Base-by-base conservation (phyloP, 2,329 filamentous ascomycete genomes). In the Fusarium abutilonis region DNA sequence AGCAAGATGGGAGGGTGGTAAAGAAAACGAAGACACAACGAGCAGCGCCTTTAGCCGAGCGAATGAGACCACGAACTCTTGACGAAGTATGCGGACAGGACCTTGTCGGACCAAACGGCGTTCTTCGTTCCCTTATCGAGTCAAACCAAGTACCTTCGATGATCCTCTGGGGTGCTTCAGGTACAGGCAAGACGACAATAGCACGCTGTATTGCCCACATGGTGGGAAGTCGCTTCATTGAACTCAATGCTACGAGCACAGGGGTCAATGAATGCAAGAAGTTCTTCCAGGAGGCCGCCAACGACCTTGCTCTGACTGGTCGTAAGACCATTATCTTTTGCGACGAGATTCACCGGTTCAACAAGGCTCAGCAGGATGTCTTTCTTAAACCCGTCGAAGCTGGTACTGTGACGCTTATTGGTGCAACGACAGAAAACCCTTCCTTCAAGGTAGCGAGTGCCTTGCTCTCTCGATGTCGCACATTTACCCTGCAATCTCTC, bases 251-350 rank as follows among this genome's bases (percentile, higher is more conserved):
- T 61, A 97, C 94, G 3, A 93, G 87, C 67, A 89, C 89, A 7
- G 94, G 93, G 2, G 91, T 98, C 15, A 88, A 85, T 21, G 94
- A 98, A 74, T 93, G 90, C 82, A 97, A 97, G 78, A 95, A 93
- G 80, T 83, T 97, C 51, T 97, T 98, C 70, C 80, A 82, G 19
- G 93, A 97, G 66, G 93, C 95, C 0, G 87, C 86, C 57, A 91
- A 88, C 70, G 95, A 98, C 74, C 78, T 93, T 42, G 79, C 82
- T 1, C 80, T 98, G 47, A 96, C 92, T 0, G 94, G 94, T 2
- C 85, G 93, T 60, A 94, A 91, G 78, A 98, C 95, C 0, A 96
- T 99, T 63, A 87, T 99, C 63, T 99, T 99, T 75, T 97, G 94
- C 78, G 95, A 99, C 78, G 95, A 98, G 80, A 95, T 97, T 43